Evolutionary conservation across 2,329 filamentous ascomycete genomes (phyloP).

Genomic region (Penicillium sp.): DNA sequence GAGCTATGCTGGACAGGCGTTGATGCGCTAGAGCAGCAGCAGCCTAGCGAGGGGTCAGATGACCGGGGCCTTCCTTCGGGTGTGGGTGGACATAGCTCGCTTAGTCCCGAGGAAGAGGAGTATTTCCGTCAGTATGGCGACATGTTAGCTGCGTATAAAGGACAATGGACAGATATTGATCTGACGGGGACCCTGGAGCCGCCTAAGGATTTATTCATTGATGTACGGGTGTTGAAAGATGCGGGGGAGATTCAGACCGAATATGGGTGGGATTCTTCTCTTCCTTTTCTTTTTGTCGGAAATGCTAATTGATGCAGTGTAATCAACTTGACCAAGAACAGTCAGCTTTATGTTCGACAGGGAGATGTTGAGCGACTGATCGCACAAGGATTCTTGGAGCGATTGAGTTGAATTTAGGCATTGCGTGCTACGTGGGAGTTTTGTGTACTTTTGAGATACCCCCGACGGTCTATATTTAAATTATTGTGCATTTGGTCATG

Average conservation of each 20-base stretch:
- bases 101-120: conserved; percentile 95
- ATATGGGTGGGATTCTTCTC: conserved; percentile 70
- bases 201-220: conserved; percentile 93
- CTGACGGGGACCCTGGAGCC: conserved; percentile 91
- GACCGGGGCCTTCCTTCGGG: conserved; percentile 22
- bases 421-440: conserved; percentile 1
- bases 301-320: conserved; percentile 57
- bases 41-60: conserved; percentile 51
- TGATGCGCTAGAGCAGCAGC: conserved; percentile 71
- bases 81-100: conserved; percentile 59
- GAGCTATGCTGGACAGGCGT: conserved; percentile 89
- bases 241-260: conserved; percentile 98
- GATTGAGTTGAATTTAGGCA: conserved; percentile 64
- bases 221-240: conserved; percentile 93
- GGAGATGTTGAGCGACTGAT: conserved; percentile 95
- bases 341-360: conserved; percentile 94
- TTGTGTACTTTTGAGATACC: conserved; percentile 19
- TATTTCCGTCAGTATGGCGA: conserved; percentile 92
- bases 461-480: neutral
- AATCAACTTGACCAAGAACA: conserved; percentile 96
- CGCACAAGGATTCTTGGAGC: conserved; percentile 90
- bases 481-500: neutral
- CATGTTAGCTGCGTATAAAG: conserved; percentile 92
- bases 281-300: neutral
- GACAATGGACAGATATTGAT: conserved; percentile 97